Evolutionary conservation across 768 basidiomycete genomes (phyloP), one percentile per base, ranked within the genome.

Genomic region (Macrolepiota albuminosa): DNA sequence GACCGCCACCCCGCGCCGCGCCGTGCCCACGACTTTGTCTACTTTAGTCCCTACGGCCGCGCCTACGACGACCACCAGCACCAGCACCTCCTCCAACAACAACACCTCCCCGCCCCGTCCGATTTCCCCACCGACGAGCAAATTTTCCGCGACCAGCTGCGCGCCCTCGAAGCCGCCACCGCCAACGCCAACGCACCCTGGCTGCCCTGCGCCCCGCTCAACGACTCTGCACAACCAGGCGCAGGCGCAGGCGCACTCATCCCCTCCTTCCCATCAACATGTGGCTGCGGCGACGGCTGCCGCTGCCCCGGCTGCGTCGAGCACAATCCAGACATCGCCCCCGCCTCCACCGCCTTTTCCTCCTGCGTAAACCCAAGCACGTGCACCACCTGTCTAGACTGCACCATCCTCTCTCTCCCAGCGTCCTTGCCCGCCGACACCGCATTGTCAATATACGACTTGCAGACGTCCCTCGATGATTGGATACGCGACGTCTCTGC

Each of bases 11-110:
- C 69, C 13, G 62, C 64, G 56, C 80, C 81, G 51, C 80, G 80
- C 66, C 80, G 85, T 62, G 67, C 63, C 18, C 81, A 82, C 67
- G 83, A 85, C 56, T 75, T 75, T 60, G 72, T 77, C 59, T 73
- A 75, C 47, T 89, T 77, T 68, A 86, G 84, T 56, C 89, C 89
- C 0, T 91, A 91, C 58, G 82, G 82, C 18, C 81, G 87, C 26
- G 86, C 86, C 16, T 84, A 88, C 63, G 88, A 83, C 21, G 37
- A 65, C 37, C 69, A 72, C 60, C 68, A 71, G 39, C 52, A 54
- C 11, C 42, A 54, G 24, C 36, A 45, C 36, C 26, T 24, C n/a
- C 13, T 34, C 16, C 7, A 54, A 57, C 45, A 56, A 47, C 43
- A 74, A 51, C 70, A 66, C 64, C 26, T 62, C 36, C 59, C 68